Percentiles rank a stretch among this genome's conserved stretches.
These are phyloP conservation scores for Drechslera avenae DNA, from an alignment of 2,329 filamentous ascomycete species.

Conservation along the genomic window DNA sequence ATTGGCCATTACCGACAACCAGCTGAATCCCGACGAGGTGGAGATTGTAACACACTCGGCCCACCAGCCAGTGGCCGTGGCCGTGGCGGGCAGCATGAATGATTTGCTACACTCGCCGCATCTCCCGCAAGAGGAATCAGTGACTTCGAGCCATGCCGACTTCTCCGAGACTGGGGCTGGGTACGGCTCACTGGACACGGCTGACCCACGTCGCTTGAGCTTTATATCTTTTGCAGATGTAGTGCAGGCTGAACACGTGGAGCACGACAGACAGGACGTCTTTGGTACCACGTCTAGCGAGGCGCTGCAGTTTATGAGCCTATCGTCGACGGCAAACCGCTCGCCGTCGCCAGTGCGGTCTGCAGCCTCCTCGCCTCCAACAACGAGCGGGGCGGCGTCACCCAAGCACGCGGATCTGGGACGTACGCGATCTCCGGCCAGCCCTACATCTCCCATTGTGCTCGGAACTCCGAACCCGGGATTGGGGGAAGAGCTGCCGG, in stretches of 20 bases:
- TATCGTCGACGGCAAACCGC: constrained; percentile 66
- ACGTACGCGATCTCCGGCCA: constrained; percentile 62
- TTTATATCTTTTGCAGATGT: constrained; percentile 98
- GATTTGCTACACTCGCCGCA: constrained; percentile 45
- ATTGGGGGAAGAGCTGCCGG: constrained; percentile 70
- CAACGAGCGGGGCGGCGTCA: constrained; percentile 75
- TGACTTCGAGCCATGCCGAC: constrained; percentile 31
- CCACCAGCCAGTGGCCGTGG: constrained; percentile 77
- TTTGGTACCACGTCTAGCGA: constrained; percentile 52
- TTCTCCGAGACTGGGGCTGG: constrained; percentile 61
- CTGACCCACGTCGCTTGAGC: constrained; percentile 81
- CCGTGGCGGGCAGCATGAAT: constrained; percentile 55
- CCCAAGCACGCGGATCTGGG: constrained; percentile 74
- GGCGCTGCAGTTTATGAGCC: constrained; percentile 70
- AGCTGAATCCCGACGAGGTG: constrained; percentile 83
- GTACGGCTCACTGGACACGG: constrained; percentile 76
- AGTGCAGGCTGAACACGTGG: constrained; percentile 80
- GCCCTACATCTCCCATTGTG: constrained; percentile 57
- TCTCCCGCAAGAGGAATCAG: constrained; percentile 38
- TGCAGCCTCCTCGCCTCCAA: constrained; percentile 76
- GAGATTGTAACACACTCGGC: constrained; percentile 88
- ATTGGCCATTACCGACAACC: constrained; percentile 85
- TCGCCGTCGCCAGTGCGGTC: constrained; percentile 83
- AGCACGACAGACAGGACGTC: constrained; percentile 58
- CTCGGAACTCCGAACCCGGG: constrained; percentile 60